phyloP scores from a whole-genome alignment of 768 basidiomycete species.

The Lepiota subincarnata region DNA sequence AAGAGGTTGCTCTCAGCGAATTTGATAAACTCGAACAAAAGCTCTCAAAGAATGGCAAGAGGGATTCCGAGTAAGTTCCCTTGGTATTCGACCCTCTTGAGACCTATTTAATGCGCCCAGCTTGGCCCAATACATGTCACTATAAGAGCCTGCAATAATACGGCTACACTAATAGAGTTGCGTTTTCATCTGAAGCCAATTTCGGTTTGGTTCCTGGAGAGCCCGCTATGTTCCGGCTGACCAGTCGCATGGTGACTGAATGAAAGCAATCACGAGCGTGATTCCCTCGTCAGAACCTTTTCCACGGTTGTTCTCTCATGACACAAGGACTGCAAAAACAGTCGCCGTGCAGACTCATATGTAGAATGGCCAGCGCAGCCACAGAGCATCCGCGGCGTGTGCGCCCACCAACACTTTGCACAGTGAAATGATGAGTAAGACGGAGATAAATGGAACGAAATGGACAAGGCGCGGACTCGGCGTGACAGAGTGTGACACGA shows the following conservation, averaged over 20 bases:
- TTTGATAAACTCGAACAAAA: conserved; percentile 84
- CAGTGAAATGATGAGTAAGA: too few relatives aligned
- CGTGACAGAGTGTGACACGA: background rate
- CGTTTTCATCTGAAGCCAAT: background rate
- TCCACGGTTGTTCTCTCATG: too few relatives aligned
- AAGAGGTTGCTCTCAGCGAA: conserved; percentile 80
- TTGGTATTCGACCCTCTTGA: background rate
- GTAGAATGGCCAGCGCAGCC: too few relatives aligned
- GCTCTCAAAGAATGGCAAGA: conserved; percentile 40
- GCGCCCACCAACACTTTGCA: too few relatives aligned
- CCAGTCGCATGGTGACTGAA: background rate
- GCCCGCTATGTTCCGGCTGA: background rate
- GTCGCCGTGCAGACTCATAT: too few relatives aligned
- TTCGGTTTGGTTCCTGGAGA: background rate
- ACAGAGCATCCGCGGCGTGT: too few relatives aligned
- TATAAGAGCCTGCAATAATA: too few relatives aligned
- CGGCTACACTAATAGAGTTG: conserved; percentile 3
- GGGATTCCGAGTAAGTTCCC: conserved; percentile 42
- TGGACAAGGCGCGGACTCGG: background rate
- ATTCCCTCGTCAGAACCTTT: too few relatives aligned
- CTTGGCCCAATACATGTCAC: conserved; percentile 82
- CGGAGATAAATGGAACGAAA: background rate
- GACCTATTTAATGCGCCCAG: conserved; percentile 28
- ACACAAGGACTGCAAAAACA: too few relatives aligned
- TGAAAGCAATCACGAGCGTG: background rate